These are phyloP conservation scores for Diaporthe ampelina DNA, from an alignment of 2,329 filamentous ascomycete genomes.

Conservation along the genomic window DNA sequence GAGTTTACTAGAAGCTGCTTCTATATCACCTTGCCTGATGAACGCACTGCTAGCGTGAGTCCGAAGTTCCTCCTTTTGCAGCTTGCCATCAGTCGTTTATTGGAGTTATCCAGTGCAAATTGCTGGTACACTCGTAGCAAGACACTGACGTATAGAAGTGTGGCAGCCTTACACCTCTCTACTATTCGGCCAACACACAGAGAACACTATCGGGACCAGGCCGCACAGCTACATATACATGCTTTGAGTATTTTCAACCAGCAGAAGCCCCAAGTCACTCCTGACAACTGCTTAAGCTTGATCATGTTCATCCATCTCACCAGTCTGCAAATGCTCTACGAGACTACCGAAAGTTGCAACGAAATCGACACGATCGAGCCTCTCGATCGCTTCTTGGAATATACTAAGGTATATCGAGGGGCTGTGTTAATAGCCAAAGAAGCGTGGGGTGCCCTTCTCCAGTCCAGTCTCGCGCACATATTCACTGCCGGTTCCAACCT, in stretches of 20 bases:
- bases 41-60: constrained; percentile 25
- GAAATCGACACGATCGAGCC: constrained; percentile 52
- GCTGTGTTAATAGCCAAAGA: constrained; percentile 54
- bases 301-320: constrained; percentile 62
- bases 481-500: constrained; percentile 16
- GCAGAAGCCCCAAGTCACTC: constrained; percentile 48
- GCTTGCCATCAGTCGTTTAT: too few relatives aligned
- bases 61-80: too few relatives aligned
- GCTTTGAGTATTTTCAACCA: constrained; percentile 56
- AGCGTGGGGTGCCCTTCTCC: constrained; percentile 52
- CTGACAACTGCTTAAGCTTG: constrained; percentile 54
- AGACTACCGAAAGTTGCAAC: constrained; percentile 55
- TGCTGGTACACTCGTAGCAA: too few relatives aligned
- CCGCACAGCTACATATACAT: constrained; percentile 60
- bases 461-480: constrained; percentile 53
- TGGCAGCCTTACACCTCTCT: constrained; percentile 24
- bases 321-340: constrained; percentile 63
- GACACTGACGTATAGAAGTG: background rate
- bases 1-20: constrained; percentile 10
- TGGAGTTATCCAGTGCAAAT: too few relatives aligned
- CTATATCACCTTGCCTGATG: constrained; percentile 21
- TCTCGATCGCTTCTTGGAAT: constrained; percentile 57
- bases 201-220: constrained; percentile 52
- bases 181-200: constrained; percentile 40
- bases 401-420: constrained; percentile 58